These are phyloP conservation scores for Tuctoria greenei DNA, from an alignment of 176 grass and related monocot genomes.

Conservation along the genomic window DNA sequence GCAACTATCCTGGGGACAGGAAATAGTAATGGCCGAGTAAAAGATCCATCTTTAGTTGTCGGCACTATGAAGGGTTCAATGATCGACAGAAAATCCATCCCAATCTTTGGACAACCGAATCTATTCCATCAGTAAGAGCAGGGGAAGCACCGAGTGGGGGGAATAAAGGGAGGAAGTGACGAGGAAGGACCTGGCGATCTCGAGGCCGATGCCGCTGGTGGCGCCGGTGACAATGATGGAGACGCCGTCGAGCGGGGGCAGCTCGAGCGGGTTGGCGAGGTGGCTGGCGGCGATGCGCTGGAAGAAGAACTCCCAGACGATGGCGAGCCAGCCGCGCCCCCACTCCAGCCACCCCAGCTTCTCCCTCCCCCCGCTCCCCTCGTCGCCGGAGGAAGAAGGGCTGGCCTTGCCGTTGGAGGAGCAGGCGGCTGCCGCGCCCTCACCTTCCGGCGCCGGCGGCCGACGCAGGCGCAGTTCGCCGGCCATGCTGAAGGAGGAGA, in stretches of 20 bases:
- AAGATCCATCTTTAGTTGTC: not conserved
- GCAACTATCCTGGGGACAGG: not conserved
- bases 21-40: not conserved
- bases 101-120: not conserved
- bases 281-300: slow-evolving; percentile 97
- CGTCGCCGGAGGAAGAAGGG: not conserved
- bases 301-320: slow-evolving; percentile 90
- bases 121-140: not conserved
- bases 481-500: slow-evolving; percentile 30
- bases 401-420: slow-evolving; percentile 2
- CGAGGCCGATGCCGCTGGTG: slow-evolving; percentile 91
- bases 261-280: slow-evolving; percentile 71
- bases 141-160: too few species aligned
- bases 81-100: not conserved
- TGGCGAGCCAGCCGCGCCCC: slow-evolving; percentile 60
- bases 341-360: slow-evolving; percentile 91
- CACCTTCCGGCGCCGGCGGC: not conserved
- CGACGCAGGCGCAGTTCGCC: slow-evolving; percentile 47
- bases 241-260: slow-evolving; percentile 74
- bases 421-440: not conserved
- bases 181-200: slow-evolving; percentile 77
- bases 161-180: not conserved
- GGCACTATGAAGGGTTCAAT: not conserved
- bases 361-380: slow-evolving; percentile 49
- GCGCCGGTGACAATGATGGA: slow-evolving; percentile 75